phyloP scores from a whole-genome alignment of 2,329 filamentous ascomycete species.

The Macrophomina pseudophaseolina region DNA sequence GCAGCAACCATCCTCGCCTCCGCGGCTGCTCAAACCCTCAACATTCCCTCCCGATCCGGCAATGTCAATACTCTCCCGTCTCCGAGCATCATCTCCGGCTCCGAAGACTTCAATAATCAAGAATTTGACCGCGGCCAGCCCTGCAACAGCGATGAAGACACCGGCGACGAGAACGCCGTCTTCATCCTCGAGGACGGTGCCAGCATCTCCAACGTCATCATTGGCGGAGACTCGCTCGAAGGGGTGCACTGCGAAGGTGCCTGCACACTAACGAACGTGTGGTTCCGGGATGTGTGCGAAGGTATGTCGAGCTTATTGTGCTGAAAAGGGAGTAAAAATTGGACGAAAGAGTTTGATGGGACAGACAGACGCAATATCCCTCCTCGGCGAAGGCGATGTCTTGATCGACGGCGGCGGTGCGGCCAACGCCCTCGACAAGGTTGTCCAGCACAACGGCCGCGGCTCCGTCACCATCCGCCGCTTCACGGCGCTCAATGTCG shows the following conservation, averaged over 20 bases:
- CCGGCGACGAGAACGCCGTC: constrained; percentile 10
- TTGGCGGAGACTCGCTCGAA: constrained; percentile 53
- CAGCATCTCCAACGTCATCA: constrained; percentile 56
- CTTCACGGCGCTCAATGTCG: constrained; percentile 36
- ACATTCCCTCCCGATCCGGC: not conserved
- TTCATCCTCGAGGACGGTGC: constrained; percentile 33
- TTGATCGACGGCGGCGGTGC: constrained; percentile 38
- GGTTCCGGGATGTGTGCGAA: constrained; percentile 44
- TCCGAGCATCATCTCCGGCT: not conserved
- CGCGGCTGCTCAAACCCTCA: not conserved
- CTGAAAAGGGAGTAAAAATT: not conserved
- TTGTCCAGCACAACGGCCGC: constrained; percentile 40
- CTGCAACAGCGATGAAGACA: constrained; percentile 12
- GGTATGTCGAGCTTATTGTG: constrained; percentile 29
- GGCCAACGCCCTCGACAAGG: constrained; percentile 36
- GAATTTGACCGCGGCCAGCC: constrained; percentile 6
- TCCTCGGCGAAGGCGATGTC: constrained; percentile 31
- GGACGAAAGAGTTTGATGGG: no score
- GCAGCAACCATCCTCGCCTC: not conserved
- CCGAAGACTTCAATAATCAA: not conserved
- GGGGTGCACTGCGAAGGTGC: constrained; percentile 57
- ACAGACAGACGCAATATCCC: constrained; percentile 37
- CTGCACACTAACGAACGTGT: constrained; percentile 50
- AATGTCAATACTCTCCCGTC: not conserved
- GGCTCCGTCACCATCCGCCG: constrained; percentile 39